These are phyloP conservation scores for Funneliformis geosporum DNA, from an alignment of 192 early-diverging fungal genomes.

Conservation along the genomic window DNA sequence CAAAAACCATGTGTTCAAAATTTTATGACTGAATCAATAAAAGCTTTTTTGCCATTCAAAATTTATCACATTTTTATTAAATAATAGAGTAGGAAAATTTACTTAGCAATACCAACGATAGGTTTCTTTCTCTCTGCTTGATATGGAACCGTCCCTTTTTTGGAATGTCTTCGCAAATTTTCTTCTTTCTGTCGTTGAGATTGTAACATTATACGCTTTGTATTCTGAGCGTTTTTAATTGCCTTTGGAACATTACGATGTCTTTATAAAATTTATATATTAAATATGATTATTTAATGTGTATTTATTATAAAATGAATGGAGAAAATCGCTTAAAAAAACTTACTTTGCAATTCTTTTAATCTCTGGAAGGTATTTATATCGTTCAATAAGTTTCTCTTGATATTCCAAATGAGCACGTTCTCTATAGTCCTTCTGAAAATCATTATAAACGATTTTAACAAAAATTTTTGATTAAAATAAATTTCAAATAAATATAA, in stretches of 20 bases:
- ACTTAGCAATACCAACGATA: slow-evolving; percentile 66
- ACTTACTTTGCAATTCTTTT: slow-evolving; percentile 60
- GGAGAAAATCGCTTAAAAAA: neutral
- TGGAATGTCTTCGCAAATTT: slow-evolving; percentile 85
- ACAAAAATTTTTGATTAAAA: neutral
- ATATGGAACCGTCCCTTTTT: slow-evolving; percentile 55
- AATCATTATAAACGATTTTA: neutral
- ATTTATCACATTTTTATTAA: too few relatives aligned
- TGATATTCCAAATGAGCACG: slow-evolving; percentile 76
- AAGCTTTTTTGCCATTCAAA: too few relatives aligned
- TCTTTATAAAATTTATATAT: slow-evolving; percentile 39
- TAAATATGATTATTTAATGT: neutral
- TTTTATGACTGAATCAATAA: too few relatives aligned
- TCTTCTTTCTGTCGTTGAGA: slow-evolving; percentile 87
- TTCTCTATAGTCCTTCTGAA: slow-evolving; percentile 71
- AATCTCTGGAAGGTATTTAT: slow-evolving; percentile 88
- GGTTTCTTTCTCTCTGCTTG: slow-evolving; percentile 72
- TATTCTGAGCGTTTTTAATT: slow-evolving; percentile 78
- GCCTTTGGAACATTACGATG: slow-evolving; percentile 85
- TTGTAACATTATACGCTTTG: slow-evolving; percentile 80
- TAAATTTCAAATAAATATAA: neutral
- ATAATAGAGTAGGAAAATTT: neutral
- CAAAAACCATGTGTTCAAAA: too few relatives aligned
- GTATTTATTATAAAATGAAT: neutral
- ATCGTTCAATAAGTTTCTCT: slow-evolving; percentile 90